Conservation (phyloP, 2,329 filamentous ascomycete species). For the Paracoccidioides lutzii region DNA sequence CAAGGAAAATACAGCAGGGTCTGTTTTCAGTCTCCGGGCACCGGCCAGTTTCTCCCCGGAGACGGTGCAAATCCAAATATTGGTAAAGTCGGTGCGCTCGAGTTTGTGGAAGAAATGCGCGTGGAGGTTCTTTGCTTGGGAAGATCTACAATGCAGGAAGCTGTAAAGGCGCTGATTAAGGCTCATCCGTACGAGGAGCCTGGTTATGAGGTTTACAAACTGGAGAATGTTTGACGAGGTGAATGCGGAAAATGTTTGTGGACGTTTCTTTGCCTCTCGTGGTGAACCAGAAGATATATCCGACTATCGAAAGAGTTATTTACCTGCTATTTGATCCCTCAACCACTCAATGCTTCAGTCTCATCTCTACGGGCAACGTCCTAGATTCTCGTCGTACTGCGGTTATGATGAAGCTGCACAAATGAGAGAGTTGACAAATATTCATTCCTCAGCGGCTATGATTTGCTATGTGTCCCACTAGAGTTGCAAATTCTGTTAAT, state of each 20-base stretch:
- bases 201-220: slow-evolving; percentile 32
- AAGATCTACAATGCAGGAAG: slow-evolving; percentile 23
- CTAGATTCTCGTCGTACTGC: background rate
- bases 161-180: slow-evolving; percentile 29
- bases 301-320: background rate
- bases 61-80: slow-evolving; percentile 30
- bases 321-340: too few relatives aligned
- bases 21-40: slow-evolving; percentile 29
- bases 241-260: background rate
- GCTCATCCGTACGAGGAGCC: slow-evolving; percentile 37
- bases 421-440: background rate
- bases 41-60: slow-evolving; percentile 31
- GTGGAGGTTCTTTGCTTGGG: slow-evolving; percentile 34
- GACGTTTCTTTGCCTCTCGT: background rate
- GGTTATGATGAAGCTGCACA: background rate
- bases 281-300: background rate
- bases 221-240: slow-evolving; percentile 26
- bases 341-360: background rate
- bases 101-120: slow-evolving; percentile 30
- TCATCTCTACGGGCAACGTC: background rate
- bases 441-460: background rate
- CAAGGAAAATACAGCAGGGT: slow-evolving; percentile 29
- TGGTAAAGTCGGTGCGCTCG: slow-evolving; percentile 26
- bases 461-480: background rate
- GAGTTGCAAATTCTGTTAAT: background rate